Evolutionary conservation across 108 stramenopile species (phyloP).

Genomic region (Pseudonitzschia delicatissima): DNA sequence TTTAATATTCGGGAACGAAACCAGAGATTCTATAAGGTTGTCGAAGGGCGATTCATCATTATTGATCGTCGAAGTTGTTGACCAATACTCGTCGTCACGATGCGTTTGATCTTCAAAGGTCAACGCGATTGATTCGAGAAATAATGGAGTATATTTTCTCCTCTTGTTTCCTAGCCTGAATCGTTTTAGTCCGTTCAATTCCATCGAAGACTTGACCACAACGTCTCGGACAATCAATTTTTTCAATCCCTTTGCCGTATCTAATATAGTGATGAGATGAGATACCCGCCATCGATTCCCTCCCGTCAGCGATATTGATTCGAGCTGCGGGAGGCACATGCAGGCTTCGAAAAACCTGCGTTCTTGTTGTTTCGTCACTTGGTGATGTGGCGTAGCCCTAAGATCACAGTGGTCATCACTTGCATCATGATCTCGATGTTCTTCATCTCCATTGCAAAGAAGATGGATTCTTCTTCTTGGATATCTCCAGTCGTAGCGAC

Average conservation of each 20-base stretch:
- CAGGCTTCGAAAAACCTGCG: constrained; percentile 1
- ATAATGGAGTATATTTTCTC: background rate
- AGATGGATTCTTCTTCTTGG: background rate
- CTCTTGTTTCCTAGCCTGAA: background rate
- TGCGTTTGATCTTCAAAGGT: constrained; percentile 11
- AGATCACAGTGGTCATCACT: background rate
- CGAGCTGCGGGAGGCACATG: background rate
- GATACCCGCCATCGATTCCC: constrained; percentile 1
- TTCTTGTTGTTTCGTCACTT: background rate
- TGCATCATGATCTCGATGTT: background rate
- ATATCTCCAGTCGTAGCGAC: constrained; percentile 1
- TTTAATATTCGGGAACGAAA: background rate
- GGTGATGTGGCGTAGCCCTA: background rate
- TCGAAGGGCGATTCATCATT: background rate
- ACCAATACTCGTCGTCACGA: background rate
- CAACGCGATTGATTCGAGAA: background rate
- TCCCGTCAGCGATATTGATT: constrained; percentile 12
- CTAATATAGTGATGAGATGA: background rate
- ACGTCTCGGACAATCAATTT: constrained; percentile 1
- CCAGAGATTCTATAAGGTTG: background rate
- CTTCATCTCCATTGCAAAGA: background rate
- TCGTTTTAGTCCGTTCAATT: background rate
- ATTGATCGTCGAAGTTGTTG: no score
- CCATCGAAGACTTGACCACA: background rate
- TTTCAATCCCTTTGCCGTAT: constrained; percentile 4